Percentiles rank a stretch among this genome's conserved stretches.
Evolutionary conservation across 495 filamentous ascomycete genomes (phyloP).

Genomic region (Annulohypoxylon nitens): DNA sequence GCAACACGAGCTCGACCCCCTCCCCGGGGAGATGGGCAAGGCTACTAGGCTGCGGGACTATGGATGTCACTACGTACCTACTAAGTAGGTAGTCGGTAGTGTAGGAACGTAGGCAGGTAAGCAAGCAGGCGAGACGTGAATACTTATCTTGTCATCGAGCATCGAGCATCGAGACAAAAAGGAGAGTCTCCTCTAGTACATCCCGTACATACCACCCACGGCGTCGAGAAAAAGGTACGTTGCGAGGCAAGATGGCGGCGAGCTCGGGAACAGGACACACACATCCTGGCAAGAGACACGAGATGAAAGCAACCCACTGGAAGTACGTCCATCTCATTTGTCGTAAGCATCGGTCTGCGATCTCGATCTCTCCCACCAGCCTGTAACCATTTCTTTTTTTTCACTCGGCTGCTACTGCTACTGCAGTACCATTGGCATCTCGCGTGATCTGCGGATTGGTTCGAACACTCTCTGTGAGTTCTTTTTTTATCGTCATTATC

Average conservation of each 20-base stretch:
- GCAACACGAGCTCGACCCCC: constrained; percentile 9
- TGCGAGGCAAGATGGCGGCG: constrained; percentile 35
- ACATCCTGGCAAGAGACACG: constrained; percentile 46
- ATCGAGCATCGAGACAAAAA: background rate
- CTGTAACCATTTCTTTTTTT: constrained; percentile 30
- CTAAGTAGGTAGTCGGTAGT: background rate
- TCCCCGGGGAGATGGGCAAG: background rate
- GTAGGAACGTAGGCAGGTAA: background rate
- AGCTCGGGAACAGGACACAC: constrained; percentile 37
- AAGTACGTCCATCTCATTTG: constrained; percentile 36
- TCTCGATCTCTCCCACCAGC: constrained; percentile 43
- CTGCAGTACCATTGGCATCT: constrained; percentile 36
- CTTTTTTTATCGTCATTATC: background rate
- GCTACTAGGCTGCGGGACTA: background rate
- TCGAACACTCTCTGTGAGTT: constrained; percentile 6
- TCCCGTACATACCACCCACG: constrained; percentile 2
- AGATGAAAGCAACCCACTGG: constrained; percentile 46
- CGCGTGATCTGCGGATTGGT: constrained; percentile 3
- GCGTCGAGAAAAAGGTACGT: constrained; percentile 36
- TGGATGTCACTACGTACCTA: background rate
- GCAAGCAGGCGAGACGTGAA: constrained; percentile 29
- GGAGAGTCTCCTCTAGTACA: constrained; percentile 23
- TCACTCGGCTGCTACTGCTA: constrained; percentile 6
- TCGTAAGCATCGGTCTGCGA: constrained; percentile 38
- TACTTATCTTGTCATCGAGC: constrained; percentile 14